phyloP scores from a whole-genome alignment of 306 rosid species.

The Malus sieversii region DNA sequence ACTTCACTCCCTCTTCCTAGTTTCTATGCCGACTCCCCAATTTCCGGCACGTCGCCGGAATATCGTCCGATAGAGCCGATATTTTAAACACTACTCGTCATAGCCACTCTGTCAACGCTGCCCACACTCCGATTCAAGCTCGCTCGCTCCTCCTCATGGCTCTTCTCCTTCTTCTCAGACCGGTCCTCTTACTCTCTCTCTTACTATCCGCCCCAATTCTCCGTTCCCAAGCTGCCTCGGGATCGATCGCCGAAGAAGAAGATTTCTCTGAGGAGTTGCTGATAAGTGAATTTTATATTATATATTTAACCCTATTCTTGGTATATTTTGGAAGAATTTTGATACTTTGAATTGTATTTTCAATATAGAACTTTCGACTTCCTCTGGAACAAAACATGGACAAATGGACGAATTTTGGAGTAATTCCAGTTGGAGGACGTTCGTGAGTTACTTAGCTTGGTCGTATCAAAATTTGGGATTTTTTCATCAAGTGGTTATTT shows the following conservation, averaged over 20 bases:
- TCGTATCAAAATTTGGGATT: too few species aligned
- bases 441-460: too few species aligned
- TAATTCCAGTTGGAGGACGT: too few species aligned
- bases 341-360: too few species aligned
- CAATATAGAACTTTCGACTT: too few species aligned
- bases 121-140: neutral
- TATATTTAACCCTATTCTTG: too few species aligned
- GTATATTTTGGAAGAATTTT: too few species aligned
- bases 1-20: neutral
- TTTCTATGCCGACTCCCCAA: neutral
- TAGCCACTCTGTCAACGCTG: neutral
- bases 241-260: slow-evolving; percentile 37
- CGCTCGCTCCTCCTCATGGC: slow-evolving; percentile 29
- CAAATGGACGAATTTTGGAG: too few species aligned
- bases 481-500: too few species aligned
- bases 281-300: too few species aligned
- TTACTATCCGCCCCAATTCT: slow-evolving; percentile 18
- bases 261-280: slow-evolving; percentile 82
- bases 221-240: slow-evolving; percentile 3
- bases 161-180: neutral
- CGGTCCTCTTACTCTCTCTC: slow-evolving; percentile 12
- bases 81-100: neutral
- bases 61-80: neutral
- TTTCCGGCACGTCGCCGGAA: neutral
- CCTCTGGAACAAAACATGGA: too few species aligned